Base-by-base conservation (phyloP, 2,329 filamentous ascomycete genomes). In the Fusarium subtropicale region DNA sequence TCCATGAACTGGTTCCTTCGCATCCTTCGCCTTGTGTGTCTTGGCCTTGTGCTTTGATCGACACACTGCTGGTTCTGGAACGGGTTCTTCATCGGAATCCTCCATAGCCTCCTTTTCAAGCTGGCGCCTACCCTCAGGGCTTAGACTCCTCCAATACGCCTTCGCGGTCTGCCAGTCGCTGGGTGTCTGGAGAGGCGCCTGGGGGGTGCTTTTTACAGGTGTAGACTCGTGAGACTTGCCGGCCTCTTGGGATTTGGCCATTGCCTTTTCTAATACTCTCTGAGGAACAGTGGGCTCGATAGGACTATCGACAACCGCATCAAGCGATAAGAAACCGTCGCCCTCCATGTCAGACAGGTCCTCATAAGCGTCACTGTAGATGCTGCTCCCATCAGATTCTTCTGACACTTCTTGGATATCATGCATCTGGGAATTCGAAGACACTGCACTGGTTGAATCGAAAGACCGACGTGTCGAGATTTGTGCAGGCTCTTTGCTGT, bases 281-380 rank as follows among this genome's bases (percentile, higher is more conserved):
- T 68, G 68, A 4, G 71, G 54, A n/a, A 72, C 56, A 13, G 58
- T 66, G 13, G 62, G 55, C 26, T 67, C 66, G 38, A 74, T 66
- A 15, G 91, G 88, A 47, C 85, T 88, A 22, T 90, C 86, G 2
- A 93, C 85, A 11, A 94, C 87, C 13, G 92, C 92, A 77, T 94
- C 86, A 10, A 94, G 82, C 7, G 91, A 94, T 74, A 88, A 83
- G 73, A 93, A 94, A 0, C 90, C 91, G 47, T 87, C 86, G 3
- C 85, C 86, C 39, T 91, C 89, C 6, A 84, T 74, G 16, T 92
- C 89, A 0, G 87, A 87, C 0, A 91, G 81, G 64, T 93, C 90
- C 78, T 94, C 92, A 56, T 90, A 90, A 2, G 92, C 92, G 78
- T 94, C 92, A 68, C 90, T 93, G 75, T 92, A 94, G 26, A 92